Conservation (phyloP, 805 yeast species). For the Spencermartinsiella europaea region DNA sequence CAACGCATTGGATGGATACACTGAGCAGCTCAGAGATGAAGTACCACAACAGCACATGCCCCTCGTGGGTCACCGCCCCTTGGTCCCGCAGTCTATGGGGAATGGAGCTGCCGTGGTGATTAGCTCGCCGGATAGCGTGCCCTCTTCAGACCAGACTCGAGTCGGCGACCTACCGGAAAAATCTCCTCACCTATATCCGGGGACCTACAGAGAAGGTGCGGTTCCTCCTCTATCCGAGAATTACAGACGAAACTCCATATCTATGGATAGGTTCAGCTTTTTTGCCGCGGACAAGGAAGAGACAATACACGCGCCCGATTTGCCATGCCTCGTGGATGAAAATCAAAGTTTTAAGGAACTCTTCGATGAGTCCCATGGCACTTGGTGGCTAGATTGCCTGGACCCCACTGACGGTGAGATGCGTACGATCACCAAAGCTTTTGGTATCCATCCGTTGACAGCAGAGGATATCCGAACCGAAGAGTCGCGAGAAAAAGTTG, state of each 20-base stretch:
- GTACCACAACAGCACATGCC: constrained; percentile 1
- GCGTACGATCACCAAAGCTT: constrained; percentile 86
- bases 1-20: constrained; percentile 81
- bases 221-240: background rate
- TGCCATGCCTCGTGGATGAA: constrained; percentile 60
- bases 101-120: background rate
- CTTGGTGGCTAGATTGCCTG: constrained; percentile 95
- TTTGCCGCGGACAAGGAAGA: constrained; percentile 79
- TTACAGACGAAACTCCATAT: constrained; percentile 16
- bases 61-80: constrained; percentile 4
- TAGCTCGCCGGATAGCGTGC: constrained; percentile 5
- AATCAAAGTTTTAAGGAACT: constrained; percentile 62
- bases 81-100: constrained; percentile 5
- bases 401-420: constrained; percentile 95
- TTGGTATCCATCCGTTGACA: constrained; percentile 96
- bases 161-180: constrained; percentile 5
- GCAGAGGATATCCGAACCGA: constrained; percentile 96
- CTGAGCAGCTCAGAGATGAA: constrained; percentile 30
- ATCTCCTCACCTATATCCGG: constrained; percentile 1
- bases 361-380: constrained; percentile 65
- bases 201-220: background rate
- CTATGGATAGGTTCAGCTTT: constrained; percentile 78
- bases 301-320: constrained; percentile 84
- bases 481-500: constrained; percentile 96
- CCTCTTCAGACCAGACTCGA: constrained; percentile 11